Evolutionary conservation across 2,329 filamentous ascomycete species (phyloP).

Genomic region (Sporothrix humicola): DNA sequence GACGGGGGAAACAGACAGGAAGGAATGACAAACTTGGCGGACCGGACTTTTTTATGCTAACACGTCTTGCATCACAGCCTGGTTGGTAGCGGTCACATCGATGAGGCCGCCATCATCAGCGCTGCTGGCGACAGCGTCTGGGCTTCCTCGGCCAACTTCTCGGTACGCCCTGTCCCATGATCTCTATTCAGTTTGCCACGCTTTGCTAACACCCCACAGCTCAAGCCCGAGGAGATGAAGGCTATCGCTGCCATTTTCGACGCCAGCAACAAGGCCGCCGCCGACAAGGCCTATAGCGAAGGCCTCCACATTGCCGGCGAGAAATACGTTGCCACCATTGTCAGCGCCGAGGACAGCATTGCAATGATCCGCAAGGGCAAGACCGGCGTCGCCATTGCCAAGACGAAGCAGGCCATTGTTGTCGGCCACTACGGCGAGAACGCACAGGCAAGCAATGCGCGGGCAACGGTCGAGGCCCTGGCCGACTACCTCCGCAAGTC

Average conservation of each 20-base stretch:
- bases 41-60: constrained; percentile 22
- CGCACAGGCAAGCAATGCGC: constrained; percentile 75
- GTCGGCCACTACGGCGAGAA: constrained; percentile 83
- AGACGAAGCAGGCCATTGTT: constrained; percentile 87
- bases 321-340: constrained; percentile 77
- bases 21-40: background rate
- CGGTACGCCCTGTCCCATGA: constrained; percentile 57
- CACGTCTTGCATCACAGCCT: constrained; percentile 62
- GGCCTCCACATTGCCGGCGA: constrained; percentile 78
- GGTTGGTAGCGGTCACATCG: constrained; percentile 76
- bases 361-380: constrained; percentile 57
- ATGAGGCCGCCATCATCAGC: constrained; percentile 86
- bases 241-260: constrained; percentile 59
- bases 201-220: constrained; percentile 45
- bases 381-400: constrained; percentile 80
- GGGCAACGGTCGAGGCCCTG: constrained; percentile 79
- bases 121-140: constrained; percentile 79
- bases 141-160: constrained; percentile 73
- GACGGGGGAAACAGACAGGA: background rate
- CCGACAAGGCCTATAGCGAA: constrained; percentile 70
- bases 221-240: constrained; percentile 66
- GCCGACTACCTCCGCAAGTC: constrained; percentile 83
- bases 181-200: no score
- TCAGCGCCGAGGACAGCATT: constrained; percentile 61
- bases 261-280: constrained; percentile 50